These are phyloP conservation scores for Ceratocystis ficicola DNA, from an alignment of 2,329 filamentous ascomycete genomes.

Conservation along the genomic window DNA sequence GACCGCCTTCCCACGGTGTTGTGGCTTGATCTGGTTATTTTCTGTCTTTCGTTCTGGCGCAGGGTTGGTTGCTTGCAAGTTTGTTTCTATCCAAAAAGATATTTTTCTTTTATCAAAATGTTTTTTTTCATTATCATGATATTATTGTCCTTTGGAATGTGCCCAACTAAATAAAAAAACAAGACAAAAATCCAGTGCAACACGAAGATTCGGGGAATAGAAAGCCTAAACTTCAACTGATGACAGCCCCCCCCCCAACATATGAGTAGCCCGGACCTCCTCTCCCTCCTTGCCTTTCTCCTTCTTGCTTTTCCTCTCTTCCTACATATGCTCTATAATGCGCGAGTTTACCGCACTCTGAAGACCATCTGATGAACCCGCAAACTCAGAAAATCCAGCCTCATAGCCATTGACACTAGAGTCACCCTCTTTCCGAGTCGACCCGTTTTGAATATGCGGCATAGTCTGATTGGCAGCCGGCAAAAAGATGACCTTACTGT, in stretches of 20 bases:
- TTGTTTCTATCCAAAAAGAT: constrained; percentile 17
- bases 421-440: constrained; percentile 30
- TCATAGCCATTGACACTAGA: constrained; percentile 31
- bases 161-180: neutral
- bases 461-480: constrained; percentile 48
- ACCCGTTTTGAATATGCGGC: constrained; percentile 33
- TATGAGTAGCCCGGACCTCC: neutral
- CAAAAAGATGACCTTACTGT: constrained; percentile 78
- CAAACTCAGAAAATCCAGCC: constrained; percentile 40
- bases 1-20: constrained; percentile 7
- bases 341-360: constrained; percentile 70
- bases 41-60: constrained; percentile 18
- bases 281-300: neutral
- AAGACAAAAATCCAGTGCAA: too few species aligned
- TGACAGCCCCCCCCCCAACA: neutral
- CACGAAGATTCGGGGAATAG: neutral
- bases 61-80: constrained; percentile 18
- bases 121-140: constrained; percentile 23
- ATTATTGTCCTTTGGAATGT: neutral
- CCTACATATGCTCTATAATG: constrained; percentile 75
- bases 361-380: constrained; percentile 49
- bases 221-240: neutral
- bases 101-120: constrained; percentile 8
- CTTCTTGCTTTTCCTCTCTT: neutral
- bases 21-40: constrained; percentile 11